These are phyloP conservation scores for Eimeria necatrix DNA, from an alignment of 169 alveolate genomes.

Conservation along the genomic window DNA sequence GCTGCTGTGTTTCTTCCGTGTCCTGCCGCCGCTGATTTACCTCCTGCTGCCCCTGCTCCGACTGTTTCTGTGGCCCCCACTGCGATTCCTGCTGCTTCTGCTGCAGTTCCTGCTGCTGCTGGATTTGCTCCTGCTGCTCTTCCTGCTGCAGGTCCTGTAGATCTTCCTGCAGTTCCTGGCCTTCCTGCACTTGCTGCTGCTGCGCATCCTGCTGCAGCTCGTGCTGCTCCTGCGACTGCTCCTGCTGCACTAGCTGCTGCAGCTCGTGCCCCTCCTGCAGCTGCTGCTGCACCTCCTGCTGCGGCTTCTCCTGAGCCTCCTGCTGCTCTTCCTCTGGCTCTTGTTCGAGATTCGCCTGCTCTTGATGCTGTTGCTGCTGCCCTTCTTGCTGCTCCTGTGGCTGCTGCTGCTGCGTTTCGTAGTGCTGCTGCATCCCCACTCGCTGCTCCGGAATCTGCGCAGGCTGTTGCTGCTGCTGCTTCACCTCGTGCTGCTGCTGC, in stretches of 20 bases:
- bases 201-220: constrained; percentile 2
- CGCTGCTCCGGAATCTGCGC: constrained; percentile 17
- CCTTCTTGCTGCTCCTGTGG: neutral
- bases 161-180: neutral
- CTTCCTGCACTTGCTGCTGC: neutral
- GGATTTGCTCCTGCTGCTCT: neutral
- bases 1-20: too few relatives aligned
- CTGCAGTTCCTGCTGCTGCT: neutral
- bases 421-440: neutral
- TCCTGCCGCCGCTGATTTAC: too few relatives aligned
- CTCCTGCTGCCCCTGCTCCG: neutral
- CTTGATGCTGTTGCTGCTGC: constrained; percentile 43
- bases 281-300: neutral
- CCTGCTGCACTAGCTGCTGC: neutral
- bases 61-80: too few relatives aligned
- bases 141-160: neutral
- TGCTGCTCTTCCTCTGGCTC: neutral
- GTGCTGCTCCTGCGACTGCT: neutral
- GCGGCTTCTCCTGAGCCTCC: neutral
- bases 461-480: neutral
- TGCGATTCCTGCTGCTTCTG: constrained; percentile 3
- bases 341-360: neutral
- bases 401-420: constrained; percentile 4
- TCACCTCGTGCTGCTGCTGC: constrained; percentile 19
- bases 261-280: neutral